A percentile compares a stretch with the other conserved stretches of the same genome.
These are phyloP conservation scores for Cucumis melo DNA, from an alignment of 306 rosid genomes.

Conservation along the genomic window DNA sequence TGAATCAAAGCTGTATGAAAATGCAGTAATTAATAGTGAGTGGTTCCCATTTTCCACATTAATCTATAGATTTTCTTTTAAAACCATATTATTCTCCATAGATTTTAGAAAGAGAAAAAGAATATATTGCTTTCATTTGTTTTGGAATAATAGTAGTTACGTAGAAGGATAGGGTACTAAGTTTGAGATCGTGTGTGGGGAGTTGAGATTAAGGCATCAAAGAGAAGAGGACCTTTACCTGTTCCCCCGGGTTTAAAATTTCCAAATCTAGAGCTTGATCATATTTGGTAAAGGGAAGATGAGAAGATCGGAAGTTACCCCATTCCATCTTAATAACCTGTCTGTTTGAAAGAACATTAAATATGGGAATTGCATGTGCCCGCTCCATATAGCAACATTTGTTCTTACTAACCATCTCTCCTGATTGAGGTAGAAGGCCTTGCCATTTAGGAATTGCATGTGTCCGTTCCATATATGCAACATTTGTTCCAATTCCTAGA, in stretches of 20 bases:
- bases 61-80: too few species aligned
- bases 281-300: constrained; percentile 82
- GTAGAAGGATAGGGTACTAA: too few species aligned
- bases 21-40: too few species aligned
- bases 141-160: too few species aligned
- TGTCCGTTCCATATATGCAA: constrained; percentile 79
- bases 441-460: constrained; percentile 94
- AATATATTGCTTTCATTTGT: too few species aligned
- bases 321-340: constrained; percentile 99
- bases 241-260: constrained; percentile 95
- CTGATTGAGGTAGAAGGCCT: constrained; percentile 71
- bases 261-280: constrained; percentile 63
- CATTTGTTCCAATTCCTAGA: constrained; percentile 98
- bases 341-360: neutral
- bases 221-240: constrained; percentile 28
- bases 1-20: too few species aligned
- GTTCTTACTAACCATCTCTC: constrained; percentile 78
- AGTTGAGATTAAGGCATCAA: too few species aligned
- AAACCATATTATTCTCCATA: too few species aligned
- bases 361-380: constrained; percentile 57
- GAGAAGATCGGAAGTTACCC: constrained; percentile 84
- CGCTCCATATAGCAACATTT: constrained; percentile 89
- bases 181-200: too few species aligned
- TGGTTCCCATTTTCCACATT: too few species aligned
- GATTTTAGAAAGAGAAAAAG: too few species aligned